Evolutionary conservation across 306 rosid genomes (phyloP), one percentile per base, ranked within the genome.

Genomic region (Adenanthera pavonina): DNA sequence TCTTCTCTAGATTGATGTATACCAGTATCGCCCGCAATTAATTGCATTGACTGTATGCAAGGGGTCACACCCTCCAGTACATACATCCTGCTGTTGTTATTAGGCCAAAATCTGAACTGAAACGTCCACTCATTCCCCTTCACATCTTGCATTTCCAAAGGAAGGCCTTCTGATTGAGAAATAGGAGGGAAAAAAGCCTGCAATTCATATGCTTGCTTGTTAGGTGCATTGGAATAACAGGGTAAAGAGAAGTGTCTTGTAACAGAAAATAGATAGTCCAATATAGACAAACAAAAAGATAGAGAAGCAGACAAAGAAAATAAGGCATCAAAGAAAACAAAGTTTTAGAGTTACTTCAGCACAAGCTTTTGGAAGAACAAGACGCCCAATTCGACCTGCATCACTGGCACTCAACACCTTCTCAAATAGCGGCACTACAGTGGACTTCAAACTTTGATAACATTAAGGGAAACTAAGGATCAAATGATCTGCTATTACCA

Each of bases 91-190:
- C 99, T 95, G 87, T 95, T 95, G 86, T 95, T 95, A 84, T 95
- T 95, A 48, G 99, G 99, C 99, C 99, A 95, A 92, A 90, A 95
- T 93, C 99, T 95, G 91, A 95, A 95, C 87, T 95, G 99, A 86
- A 95, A 93, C 5, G 92, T 91, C 99, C 99, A 95, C 4, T 95
- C 98, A 83, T 95, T 95, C 75, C 97, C 97, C 80, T 92, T 95
- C 89, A 89, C 98, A 82, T 95, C 99, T 89, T 85, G 98, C 70
- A 95, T 78, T 77, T 84, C 91, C 81, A 95, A 76, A 78, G 99
- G 98, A 83, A 95, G 90, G 68, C 99, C 99, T 84, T 95, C 99
- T 54, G 99, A 93, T 83, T 95, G 97, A 76, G 92, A 82, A 79
- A 95, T 95, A 75, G 82, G 65, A 82, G 99, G 99, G 85, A 95